These are phyloP conservation scores for Trichoderma atrobrunneum DNA, from an alignment of 2,329 filamentous ascomycete genomes.

Conservation along the genomic window DNA sequence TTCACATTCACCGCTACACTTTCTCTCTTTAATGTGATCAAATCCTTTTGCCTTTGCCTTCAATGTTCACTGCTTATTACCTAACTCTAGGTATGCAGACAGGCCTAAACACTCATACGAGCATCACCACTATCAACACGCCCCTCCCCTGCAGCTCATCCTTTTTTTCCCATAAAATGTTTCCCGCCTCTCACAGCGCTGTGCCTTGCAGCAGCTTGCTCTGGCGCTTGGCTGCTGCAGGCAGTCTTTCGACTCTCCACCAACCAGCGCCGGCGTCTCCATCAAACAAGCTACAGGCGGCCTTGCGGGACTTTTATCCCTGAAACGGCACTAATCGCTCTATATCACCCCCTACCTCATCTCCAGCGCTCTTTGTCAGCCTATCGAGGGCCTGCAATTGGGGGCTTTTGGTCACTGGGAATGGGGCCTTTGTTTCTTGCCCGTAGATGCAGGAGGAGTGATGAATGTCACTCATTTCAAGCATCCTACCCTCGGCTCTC, in stretches of 20 bases:
- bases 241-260: neutral
- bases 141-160: neutral
- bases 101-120: neutral
- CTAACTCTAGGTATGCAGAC: neutral
- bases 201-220: constrained; percentile 12
- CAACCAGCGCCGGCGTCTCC: constrained; percentile 12
- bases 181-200: constrained; percentile 1
- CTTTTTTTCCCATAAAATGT: neutral
- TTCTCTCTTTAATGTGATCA: neutral
- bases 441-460: neutral
- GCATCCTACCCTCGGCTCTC: neutral
- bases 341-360: constrained; percentile 14
- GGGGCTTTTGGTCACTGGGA: neutral
- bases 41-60: too few relatives aligned
- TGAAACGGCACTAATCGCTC: constrained; percentile 18
- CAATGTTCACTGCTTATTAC: too few relatives aligned
- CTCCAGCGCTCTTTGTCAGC: constrained; percentile 14
- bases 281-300: constrained; percentile 18
- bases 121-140: neutral
- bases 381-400: neutral
- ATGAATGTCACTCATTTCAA: constrained; percentile 11
- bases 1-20: neutral
- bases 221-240: neutral
- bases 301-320: constrained; percentile 15
- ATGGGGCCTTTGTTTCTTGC: neutral